Evolutionary conservation across 495 filamentous ascomycete genomes (phyloP).

Genomic region (Sphaerosporella brunnea): DNA sequence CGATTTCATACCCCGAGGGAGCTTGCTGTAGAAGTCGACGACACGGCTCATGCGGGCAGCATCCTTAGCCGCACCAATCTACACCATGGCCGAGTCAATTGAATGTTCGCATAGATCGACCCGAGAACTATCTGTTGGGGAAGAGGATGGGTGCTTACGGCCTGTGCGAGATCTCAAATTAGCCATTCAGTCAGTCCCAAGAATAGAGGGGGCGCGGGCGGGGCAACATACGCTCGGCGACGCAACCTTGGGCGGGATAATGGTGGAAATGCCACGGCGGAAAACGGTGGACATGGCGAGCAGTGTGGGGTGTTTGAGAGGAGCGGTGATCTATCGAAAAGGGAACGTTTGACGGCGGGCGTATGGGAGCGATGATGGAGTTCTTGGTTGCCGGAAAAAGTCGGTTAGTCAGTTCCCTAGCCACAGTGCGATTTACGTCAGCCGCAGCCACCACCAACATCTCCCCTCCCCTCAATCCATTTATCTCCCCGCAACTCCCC

Average conservation of each 20-base stretch:
- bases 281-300: constrained; percentile 78
- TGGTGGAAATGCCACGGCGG: constrained; percentile 81
- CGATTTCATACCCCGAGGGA: constrained; percentile 36
- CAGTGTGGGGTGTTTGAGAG: constrained; percentile 19
- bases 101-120: no score
- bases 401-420: constrained; percentile 9
- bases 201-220: constrained; percentile 5
- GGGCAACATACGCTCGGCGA: constrained; percentile 68
- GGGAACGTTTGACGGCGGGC: constrained; percentile 13
- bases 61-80: constrained; percentile 78
- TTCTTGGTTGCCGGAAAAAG: constrained; percentile 35
- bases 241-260: constrained; percentile 97
- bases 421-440: neutral
- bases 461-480: neutral
- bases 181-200: constrained; percentile 11
- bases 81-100: constrained; percentile 9
- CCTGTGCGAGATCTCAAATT: constrained; percentile 4
- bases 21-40: constrained; percentile 93
- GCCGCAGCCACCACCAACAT: neutral
- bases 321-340: constrained; percentile 13
- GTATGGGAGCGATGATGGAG: constrained; percentile 18
- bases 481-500: no score
- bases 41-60: constrained; percentile 89
- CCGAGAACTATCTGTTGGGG: neutral
- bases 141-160: constrained; percentile 1